A percentile compares a stretch with the other conserved stretches of the same genome.
These are phyloP conservation scores for Lepidium aucheri DNA, from an alignment of 345 rosid genomes.

Conservation along the genomic window DNA sequence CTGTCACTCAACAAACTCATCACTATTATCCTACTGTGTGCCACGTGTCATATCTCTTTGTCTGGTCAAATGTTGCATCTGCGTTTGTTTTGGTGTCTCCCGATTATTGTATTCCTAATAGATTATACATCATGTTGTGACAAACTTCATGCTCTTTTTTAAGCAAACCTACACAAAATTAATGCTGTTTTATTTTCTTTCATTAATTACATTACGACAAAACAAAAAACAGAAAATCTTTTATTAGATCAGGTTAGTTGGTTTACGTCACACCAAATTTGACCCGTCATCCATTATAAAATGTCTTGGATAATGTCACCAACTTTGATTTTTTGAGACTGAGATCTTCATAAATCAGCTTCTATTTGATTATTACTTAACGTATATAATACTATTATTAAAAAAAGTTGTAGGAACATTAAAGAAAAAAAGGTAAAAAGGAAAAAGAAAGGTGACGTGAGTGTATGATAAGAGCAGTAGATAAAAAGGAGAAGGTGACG, in stretches of 20 bases:
- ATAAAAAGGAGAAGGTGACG: conserved; percentile 21
- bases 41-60: conserved; percentile 14
- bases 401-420: too few species aligned
- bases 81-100: conserved; percentile 5
- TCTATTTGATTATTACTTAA: background rate
- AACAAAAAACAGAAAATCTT: background rate
- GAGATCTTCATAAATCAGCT: conserved; percentile 13
- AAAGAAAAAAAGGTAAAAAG: too few species aligned
- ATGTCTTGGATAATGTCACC: conserved; percentile 17
- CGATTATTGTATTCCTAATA: background rate
- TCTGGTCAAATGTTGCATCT: conserved; percentile 28
- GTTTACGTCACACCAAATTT: conserved; percentile 25
- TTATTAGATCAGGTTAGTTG: conserved; percentile 16
- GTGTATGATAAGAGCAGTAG: too few species aligned
- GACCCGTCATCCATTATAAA: conserved; percentile 16
- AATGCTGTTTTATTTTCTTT: background rate
- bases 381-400: too few species aligned
- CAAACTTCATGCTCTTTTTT: conserved; percentile 21
- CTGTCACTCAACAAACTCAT: conserved; percentile 15
- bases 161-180: background rate
- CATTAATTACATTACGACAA: background rate
- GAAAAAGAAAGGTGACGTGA: background rate
- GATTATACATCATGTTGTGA: background rate
- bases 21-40: conserved; percentile 3
- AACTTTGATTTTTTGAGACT: conserved; percentile 5